These are phyloP conservation scores for Periconia sp. DNA, from an alignment of 2,329 filamentous ascomycete species.

Conservation along the genomic window DNA sequence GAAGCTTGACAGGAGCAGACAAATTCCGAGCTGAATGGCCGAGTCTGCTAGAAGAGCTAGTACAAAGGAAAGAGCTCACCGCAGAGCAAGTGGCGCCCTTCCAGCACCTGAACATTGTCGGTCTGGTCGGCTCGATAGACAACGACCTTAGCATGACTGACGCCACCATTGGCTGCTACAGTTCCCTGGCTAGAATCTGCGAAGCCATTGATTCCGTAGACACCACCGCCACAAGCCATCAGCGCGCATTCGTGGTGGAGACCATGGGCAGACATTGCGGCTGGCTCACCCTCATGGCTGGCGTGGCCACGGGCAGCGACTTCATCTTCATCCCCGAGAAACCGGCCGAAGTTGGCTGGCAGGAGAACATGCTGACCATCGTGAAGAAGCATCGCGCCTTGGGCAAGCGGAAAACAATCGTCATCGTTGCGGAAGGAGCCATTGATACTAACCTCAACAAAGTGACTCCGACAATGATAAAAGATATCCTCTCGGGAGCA, in stretches of 20 bases:
- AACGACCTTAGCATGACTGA: constrained; percentile 98
- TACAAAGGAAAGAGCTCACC: constrained; percentile 73
- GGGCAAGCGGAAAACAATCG: constrained; percentile 97
- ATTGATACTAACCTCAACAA: constrained; percentile 73
- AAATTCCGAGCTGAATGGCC: constrained; percentile 93
- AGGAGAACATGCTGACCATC: constrained; percentile 51
- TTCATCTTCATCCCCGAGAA: constrained; percentile 98
- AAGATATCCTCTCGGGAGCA: constrained; percentile 81
- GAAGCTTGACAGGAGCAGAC: constrained; percentile 87
- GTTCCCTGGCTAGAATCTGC: constrained; percentile 89
- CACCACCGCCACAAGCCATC: constrained; percentile 91
- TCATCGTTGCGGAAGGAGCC: constrained; percentile 95
- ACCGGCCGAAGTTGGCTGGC: constrained; percentile 86
- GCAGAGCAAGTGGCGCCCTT: constrained; percentile 75
- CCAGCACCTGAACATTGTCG: constrained; percentile 91
- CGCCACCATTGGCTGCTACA: constrained; percentile 96
- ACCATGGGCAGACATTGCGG: constrained; percentile 99
- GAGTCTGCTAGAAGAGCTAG: constrained; percentile 82
- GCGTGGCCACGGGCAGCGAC: constrained; percentile 92
- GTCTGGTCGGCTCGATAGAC: constrained; percentile 95
- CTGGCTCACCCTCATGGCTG: constrained; percentile 95
- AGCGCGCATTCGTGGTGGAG: constrained; percentile 90
- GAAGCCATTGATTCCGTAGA: constrained; percentile 97
- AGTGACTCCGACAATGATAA: constrained; percentile 82
- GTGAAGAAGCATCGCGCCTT: constrained; percentile 74